Evolutionary conservation across 257 asterid species (phyloP).

Genomic region (Thymus mandschuricus): DNA sequence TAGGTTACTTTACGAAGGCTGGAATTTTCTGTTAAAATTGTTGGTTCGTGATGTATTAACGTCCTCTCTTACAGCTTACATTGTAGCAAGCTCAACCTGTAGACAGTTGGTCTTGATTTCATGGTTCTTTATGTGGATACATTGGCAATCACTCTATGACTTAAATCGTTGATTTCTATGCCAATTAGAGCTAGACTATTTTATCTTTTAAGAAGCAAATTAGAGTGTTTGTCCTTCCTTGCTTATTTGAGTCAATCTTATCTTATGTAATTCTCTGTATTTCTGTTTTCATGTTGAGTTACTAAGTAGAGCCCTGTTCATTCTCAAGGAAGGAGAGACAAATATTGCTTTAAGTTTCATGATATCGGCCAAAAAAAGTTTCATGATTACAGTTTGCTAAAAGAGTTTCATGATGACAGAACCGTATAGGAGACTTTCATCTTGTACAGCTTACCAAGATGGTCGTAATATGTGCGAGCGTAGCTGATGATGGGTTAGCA

Average conservation of each 20-base stretch:
- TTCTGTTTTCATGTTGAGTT: not conserved
- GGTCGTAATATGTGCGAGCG: not conserved
- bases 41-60: not conserved
- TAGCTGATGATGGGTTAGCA: not conserved
- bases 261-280: not conserved
- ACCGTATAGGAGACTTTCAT: too few relatives aligned
- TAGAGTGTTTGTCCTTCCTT: not conserved
- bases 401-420: too few relatives aligned
- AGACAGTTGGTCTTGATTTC: not conserved
- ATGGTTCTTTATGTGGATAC: not conserved
- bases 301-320: not conserved
- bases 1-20: not conserved
- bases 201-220: not conserved
- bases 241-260: not conserved
- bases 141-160: not conserved
- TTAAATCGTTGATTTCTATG: not conserved
- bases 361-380: too few relatives aligned
- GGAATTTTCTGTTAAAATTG: not conserved
- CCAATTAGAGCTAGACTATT: not conserved
- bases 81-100: not conserved
- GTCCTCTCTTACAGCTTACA: not conserved
- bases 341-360: not conserved
- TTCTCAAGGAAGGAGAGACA: slow-evolving; percentile 3
- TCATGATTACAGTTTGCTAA: too few relatives aligned
- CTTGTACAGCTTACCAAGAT: not conserved